Evolutionary conservation across 495 filamentous ascomycete genomes (phyloP).

Genomic region (Xylaria sp.): DNA sequence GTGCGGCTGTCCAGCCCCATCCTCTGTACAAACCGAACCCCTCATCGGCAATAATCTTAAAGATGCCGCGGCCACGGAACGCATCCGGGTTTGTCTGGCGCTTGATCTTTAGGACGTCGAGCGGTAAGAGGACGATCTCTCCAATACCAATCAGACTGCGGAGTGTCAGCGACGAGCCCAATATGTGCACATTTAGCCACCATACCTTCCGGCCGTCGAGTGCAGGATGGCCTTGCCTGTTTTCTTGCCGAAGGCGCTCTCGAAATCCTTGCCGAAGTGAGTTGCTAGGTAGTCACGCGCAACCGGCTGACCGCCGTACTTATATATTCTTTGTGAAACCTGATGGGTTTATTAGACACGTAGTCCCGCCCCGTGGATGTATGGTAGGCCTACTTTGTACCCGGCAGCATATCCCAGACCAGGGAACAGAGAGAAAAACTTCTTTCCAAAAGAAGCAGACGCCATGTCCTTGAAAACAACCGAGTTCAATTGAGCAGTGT

Average conservation of each 20-base stretch:
- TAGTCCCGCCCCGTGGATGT: not conserved
- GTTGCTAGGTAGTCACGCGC: conserved; percentile 87
- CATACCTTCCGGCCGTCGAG: conserved; percentile 89
- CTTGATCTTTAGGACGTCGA: conserved; percentile 99
- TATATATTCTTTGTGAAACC: conserved; percentile 95
- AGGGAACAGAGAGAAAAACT: conserved; percentile 96
- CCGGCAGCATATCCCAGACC: conserved; percentile 96
- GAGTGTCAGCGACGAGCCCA: conserved; percentile 28
- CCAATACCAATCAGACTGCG: conserved; percentile 90
- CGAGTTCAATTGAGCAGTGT: conserved; percentile 70
- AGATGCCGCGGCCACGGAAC: conserved; percentile 90
- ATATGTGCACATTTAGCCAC: not conserved
- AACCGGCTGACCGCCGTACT: conserved; percentile 98
- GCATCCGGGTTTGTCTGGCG: conserved; percentile 98
- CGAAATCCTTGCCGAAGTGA: conserved; percentile 83
- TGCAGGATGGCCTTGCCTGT: conserved; percentile 98
- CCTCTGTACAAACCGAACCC: conserved; percentile 96
- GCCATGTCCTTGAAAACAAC: conserved; percentile 96
- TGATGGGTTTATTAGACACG: conserved; percentile 37
- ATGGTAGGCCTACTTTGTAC: conserved; percentile 75
- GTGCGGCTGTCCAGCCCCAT: conserved; percentile 96
- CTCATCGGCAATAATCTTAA: conserved; percentile 90
- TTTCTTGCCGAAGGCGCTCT: conserved; percentile 89
- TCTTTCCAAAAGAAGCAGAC: conserved; percentile 66
- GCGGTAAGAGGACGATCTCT: conserved; percentile 91